Evolutionary conservation across 208 protist genomes (phyloP).

Genomic region (Trypanosomatidae sp.): DNA sequence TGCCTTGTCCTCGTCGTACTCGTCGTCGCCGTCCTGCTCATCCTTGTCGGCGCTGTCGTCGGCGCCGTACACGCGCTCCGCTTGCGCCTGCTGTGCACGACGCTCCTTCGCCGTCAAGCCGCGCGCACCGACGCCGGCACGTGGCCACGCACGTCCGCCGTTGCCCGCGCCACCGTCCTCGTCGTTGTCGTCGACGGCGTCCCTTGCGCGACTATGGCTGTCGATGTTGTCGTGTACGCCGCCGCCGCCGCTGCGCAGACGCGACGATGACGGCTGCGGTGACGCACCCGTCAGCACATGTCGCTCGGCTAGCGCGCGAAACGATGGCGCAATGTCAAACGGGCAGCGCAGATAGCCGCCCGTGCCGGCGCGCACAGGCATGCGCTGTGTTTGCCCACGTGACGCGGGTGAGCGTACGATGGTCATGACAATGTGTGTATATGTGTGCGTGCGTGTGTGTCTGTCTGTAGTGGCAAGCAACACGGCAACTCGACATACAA

Average conservation of each 20-base stretch:
- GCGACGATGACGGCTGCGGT: neutral
- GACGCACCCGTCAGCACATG: slow-evolving; percentile 11
- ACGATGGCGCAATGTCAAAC: slow-evolving; percentile 33
- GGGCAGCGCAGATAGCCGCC: slow-evolving; percentile 64
- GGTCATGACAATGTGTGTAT: neutral
- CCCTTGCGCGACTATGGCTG: neutral
- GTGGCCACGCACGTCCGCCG: slow-evolving; percentile 27
- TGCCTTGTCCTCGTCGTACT: slow-evolving; percentile 1
- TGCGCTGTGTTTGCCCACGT: slow-evolving; percentile 6
- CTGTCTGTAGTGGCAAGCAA: no score
- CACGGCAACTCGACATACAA: no score
- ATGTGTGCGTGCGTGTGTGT: no score
- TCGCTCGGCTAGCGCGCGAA: slow-evolving; percentile 22
- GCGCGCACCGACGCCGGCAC: slow-evolving; percentile 46
- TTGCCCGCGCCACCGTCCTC: slow-evolving; percentile 10
- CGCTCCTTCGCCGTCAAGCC: slow-evolving; percentile 30
- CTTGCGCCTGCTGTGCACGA: slow-evolving; percentile 36
- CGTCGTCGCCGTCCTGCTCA: slow-evolving; percentile 1
- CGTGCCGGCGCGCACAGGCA: slow-evolving; percentile 32
- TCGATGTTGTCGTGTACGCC: slow-evolving; percentile 2
- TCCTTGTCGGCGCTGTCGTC: slow-evolving; percentile 4
- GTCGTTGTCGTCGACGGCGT: neutral
- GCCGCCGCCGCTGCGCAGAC: neutral
- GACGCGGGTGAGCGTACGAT: neutral
- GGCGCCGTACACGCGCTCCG: slow-evolving; percentile 45